phyloP scores from a whole-genome alignment of 805 yeast species.

The Tetrapisispora taiwanensis region DNA sequence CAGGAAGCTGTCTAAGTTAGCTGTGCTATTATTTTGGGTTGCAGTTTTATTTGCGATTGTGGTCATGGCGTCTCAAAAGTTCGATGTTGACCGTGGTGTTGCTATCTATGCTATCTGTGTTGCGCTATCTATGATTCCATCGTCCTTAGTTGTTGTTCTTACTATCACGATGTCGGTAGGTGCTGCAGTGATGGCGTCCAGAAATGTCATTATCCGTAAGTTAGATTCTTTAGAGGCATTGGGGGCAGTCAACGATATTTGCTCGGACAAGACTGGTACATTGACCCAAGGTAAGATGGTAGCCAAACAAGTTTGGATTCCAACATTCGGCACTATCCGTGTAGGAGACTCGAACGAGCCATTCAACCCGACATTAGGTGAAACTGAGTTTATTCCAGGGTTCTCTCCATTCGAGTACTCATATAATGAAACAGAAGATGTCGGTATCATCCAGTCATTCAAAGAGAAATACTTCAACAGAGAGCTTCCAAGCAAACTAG shows the following conservation, averaged over 20 bases:
- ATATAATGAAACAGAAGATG: slow-evolving; percentile 24
- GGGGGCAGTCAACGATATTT: slow-evolving; percentile 88
- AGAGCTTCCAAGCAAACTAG: slow-evolving; percentile 10
- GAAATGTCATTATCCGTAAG: slow-evolving; percentile 86
- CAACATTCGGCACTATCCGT: slow-evolving; percentile 61
- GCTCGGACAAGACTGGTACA: slow-evolving; percentile 88
- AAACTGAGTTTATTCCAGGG: slow-evolving; percentile 70
- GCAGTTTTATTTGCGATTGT: slow-evolving; percentile 83
- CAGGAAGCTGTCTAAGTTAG: slow-evolving; percentile 63
- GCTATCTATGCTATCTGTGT: slow-evolving; percentile 86
- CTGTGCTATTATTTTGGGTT: slow-evolving; percentile 56
- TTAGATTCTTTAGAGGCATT: slow-evolving; percentile 90
- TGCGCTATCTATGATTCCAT: slow-evolving; percentile 98
- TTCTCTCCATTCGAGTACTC: slow-evolving; percentile 36
- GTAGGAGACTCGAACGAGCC: slow-evolving; percentile 55
- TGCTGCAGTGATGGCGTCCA: slow-evolving; percentile 89
- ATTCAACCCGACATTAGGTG: slow-evolving; percentile 93
- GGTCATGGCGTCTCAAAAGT: slow-evolving; percentile 76
- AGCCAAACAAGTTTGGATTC: slow-evolving; percentile 72
- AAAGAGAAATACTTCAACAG: slow-evolving; percentile 12
- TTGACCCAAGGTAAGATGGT: slow-evolving; percentile 88
- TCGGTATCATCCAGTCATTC: slow-evolving; percentile 21
- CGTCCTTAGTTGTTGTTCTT: slow-evolving; percentile 93
- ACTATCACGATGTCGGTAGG: slow-evolving; percentile 96
- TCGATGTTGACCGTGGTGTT: slow-evolving; percentile 65